Evolutionary conservation across 768 basidiomycete genomes (phyloP).

Genomic region (Leccinum variicolor): DNA sequence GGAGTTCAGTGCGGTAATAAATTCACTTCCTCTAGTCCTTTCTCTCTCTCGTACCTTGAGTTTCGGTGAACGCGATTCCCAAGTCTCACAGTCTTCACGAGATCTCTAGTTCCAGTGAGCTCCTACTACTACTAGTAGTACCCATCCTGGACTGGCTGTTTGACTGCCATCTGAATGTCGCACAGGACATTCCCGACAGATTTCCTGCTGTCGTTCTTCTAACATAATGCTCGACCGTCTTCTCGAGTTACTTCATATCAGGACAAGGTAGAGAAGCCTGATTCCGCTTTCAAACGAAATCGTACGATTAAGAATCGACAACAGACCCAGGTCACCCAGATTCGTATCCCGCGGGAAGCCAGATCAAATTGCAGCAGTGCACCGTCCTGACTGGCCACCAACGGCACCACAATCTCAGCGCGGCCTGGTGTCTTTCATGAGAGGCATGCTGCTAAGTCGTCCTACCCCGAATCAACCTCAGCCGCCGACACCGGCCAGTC

Average conservation of each 20-base stretch:
- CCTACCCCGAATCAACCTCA: not conserved
- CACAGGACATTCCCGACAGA: not conserved
- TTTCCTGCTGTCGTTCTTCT: not conserved
- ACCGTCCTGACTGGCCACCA: not conserved
- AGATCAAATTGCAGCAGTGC: rapidly evolving
- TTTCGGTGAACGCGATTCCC: not conserved
- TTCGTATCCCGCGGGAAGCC: slow-evolving; percentile 1
- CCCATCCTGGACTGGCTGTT: not conserved
- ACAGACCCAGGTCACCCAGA: slow-evolving; percentile 8
- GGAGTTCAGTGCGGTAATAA: not conserved
- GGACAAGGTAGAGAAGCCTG: not conserved
- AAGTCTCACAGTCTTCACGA: not conserved
- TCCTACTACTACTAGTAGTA: not conserved
- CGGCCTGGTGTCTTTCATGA: not conserved
- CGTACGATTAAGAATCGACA: not conserved
- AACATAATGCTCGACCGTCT: not conserved
- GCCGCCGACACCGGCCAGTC: not conserved
- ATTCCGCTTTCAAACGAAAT: not conserved
- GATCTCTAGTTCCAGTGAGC: not conserved
- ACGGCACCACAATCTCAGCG: not conserved
- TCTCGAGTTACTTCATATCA: not conserved
- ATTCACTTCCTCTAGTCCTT: not conserved
- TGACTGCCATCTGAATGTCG: not conserved
- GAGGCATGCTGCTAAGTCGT: not conserved
- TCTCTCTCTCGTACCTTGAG: not conserved